phyloP scores from a whole-genome alignment of 768 basidiomycete genomes.

The Boletus barrowsii region DNA sequence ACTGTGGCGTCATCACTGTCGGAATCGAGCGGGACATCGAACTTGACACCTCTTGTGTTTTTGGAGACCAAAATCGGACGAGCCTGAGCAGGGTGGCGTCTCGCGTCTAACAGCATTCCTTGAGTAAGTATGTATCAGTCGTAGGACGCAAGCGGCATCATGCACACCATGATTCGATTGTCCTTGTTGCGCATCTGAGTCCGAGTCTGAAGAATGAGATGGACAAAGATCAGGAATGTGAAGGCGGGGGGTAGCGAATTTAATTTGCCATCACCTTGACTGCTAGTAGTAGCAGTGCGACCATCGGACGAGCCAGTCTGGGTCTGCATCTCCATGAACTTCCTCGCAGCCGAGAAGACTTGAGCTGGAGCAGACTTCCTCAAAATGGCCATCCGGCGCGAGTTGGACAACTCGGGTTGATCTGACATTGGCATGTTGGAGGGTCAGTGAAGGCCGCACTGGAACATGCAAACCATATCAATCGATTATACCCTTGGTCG shows the following conservation, averaged over 20 bases:
- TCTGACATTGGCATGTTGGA: constrained; percentile 9
- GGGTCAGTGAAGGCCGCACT: not conserved
- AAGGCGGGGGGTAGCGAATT: not conserved
- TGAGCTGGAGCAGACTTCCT: no score
- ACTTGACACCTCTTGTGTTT: constrained; percentile 14
- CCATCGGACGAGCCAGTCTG: constrained; percentile 10
- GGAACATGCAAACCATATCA: not conserved
- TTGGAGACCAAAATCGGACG: not conserved
- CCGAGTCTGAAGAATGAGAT: constrained; percentile 16
- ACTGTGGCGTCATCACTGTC: constrained; percentile 17
- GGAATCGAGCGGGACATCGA: constrained; percentile 6
- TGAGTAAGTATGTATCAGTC: not conserved
- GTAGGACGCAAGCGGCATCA: not conserved
- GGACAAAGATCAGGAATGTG: not conserved
- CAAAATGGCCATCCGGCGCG: not conserved
- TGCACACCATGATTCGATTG: constrained; percentile 1
- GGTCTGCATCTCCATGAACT: not conserved
- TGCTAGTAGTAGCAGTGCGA: not conserved
- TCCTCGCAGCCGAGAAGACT: constrained; percentile 14
- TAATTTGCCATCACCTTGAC: constrained; percentile 12
- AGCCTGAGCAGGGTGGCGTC: not conserved
- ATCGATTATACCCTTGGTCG: not conserved
- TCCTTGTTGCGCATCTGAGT: constrained; percentile 1
- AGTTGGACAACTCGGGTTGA: not conserved
- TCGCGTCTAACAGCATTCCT: constrained; percentile 4